Evolutionary conservation across 2,329 filamentous ascomycete species (phyloP), one percentile per base, ranked within the genome.

Genomic region (Drechslerella dactyloides): DNA sequence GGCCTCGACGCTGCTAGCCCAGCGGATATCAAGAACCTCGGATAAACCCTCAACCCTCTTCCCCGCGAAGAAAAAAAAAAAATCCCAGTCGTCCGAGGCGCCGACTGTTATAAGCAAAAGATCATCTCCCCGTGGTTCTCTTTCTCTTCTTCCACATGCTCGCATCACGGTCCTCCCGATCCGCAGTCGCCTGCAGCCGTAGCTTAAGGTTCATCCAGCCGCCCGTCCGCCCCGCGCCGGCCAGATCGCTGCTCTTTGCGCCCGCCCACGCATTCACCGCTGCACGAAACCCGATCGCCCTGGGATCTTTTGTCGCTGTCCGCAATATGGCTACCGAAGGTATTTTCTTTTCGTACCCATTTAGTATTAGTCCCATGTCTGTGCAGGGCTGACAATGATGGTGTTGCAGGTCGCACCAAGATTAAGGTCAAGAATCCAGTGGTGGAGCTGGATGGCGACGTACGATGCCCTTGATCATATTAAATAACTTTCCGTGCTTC

Each of bases 401-500:
- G 13, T 61, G 56, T 15, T 50, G 44, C 61, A 33, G 52, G 59
- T 55, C 66, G 66, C 44, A 33, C 27, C 27, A 99, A 97, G 89
- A 97, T 97, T 86, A 94, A 96, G 87, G 94, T 99, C 84, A 93
- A 96, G 88, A 97, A 96, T 83, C 94, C 94, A 76, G 89, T 99
- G 80, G 94, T 99, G 81, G 94, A 97, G 84, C 87, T 97, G 78
- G 93, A 97, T 81, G 93, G 93, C 79, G 86, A 89, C 81, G 87
- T 77, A 77, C 58, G 74, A 75, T 73, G 17, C 57, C 57, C 64
- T 60, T 13, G 13, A 4, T 3, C 13, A 42, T 74, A 52, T 65
- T 62, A 33, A 56, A 72, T 65, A 54, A 13, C 15, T 27, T 17
- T 19, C 17, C 3, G 11, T 27, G n/a, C 53, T 51, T 27, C n/a